A percentile compares a stretch with the other conserved stretches of the same genome.
Conservation (phyloP, 2,329 filamentous ascomycete genomes). For the Stagonosporopsis chrysanthemi region DNA sequence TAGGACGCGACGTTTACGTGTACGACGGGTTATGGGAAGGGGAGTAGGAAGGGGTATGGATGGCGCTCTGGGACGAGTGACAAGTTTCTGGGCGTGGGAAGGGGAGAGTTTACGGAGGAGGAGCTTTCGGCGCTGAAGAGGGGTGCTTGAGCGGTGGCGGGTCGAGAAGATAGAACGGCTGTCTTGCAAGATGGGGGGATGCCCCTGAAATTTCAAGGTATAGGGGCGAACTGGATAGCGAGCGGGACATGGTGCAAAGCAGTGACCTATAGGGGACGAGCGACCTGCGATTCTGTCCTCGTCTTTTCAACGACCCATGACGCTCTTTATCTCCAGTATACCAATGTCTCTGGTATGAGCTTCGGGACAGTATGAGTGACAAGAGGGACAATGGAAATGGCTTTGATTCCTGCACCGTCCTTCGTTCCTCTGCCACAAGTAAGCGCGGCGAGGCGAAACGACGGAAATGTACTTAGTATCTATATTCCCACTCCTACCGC, state of each 20-base stretch:
- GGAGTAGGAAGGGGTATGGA: background rate
- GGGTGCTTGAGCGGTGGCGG: background rate
- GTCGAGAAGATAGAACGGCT: too few relatives aligned
- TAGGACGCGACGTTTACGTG: background rate
- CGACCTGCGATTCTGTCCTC: too few relatives aligned
- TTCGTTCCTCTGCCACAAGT: slow-evolving; percentile 9
- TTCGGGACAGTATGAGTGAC: background rate
- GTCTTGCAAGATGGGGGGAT: too few relatives aligned
- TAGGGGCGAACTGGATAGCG: too few relatives aligned
- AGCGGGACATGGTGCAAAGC: too few relatives aligned
- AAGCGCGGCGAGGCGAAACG: slow-evolving; percentile 5
- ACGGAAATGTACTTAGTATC: slow-evolving; percentile 16
- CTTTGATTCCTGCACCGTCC: slow-evolving; percentile 10
- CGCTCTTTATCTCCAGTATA: too few relatives aligned
- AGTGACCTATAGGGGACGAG: too few relatives aligned
- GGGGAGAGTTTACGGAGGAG: background rate
- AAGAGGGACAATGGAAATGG: background rate
- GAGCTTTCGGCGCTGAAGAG: background rate
- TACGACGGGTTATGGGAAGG: background rate
- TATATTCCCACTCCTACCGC: slow-evolving; percentile 10
- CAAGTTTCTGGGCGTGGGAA: slow-evolving; percentile 1
- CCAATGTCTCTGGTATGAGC: background rate
- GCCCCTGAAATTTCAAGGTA: too few relatives aligned
- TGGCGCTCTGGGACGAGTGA: slow-evolving; percentile 7
- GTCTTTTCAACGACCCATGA: background rate